These are phyloP conservation scores for Venturiaceae sp. DNA, from an alignment of 2,329 filamentous ascomycete genomes.

Conservation along the genomic window DNA sequence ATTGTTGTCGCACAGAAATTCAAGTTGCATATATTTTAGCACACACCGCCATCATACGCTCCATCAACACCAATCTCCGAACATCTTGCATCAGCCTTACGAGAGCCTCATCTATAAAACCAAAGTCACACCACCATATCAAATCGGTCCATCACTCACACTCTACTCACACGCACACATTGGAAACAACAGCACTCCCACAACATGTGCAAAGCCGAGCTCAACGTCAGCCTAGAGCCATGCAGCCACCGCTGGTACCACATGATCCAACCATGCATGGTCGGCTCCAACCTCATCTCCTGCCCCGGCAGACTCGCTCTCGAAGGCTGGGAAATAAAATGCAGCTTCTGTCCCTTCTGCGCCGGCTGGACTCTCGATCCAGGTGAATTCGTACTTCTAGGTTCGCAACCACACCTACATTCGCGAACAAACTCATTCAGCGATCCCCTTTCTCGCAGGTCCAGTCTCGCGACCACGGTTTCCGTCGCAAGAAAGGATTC, in stretches of 20 bases:
- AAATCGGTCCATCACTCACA: neutral
- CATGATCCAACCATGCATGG: conserved; percentile 32
- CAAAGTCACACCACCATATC: neutral
- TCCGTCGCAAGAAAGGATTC: conserved; percentile 25
- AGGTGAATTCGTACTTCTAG: conserved; percentile 38
- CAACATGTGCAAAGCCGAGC: conserved; percentile 38
- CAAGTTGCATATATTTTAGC: neutral
- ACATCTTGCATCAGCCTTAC: neutral
- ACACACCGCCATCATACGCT: neutral
- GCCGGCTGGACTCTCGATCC: conserved; percentile 24
- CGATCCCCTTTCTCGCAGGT: neutral
- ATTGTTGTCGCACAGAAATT: neutral
- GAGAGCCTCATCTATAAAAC: neutral
- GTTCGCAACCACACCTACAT: conserved; percentile 25
- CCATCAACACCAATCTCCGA: neutral
- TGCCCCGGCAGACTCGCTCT: conserved; percentile 34
- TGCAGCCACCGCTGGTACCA: conserved; percentile 42
- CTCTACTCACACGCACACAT: neutral
- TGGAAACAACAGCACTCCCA: too few species aligned
- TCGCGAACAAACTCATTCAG: conserved; percentile 1
- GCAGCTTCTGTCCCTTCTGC: conserved; percentile 38
- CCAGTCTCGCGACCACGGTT: conserved; percentile 13
- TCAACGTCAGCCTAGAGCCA: conserved; percentile 35
- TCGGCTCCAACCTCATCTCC: conserved; percentile 35
- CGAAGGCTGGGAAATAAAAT: conserved; percentile 40